phyloP scores from a whole-genome alignment of 2,329 filamentous ascomycete genomes.

The Colletotrichum lini region DNA sequence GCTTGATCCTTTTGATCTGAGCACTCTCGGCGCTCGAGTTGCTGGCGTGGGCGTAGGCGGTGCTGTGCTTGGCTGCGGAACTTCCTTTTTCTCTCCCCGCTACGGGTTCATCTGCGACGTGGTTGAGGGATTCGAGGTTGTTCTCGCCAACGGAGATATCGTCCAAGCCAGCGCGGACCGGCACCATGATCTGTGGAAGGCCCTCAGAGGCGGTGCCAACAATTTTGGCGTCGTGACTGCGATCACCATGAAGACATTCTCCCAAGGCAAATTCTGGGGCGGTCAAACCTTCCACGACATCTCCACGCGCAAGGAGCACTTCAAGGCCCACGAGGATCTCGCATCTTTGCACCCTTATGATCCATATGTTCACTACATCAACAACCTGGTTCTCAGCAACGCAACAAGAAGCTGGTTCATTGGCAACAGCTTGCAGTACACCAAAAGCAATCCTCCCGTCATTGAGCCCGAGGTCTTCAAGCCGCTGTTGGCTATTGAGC shows the following conservation, averaged over 20 bases:
- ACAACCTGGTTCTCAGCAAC: slow-evolving; percentile 28
- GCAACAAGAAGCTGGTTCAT: slow-evolving; percentile 23
- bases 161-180: slow-evolving; percentile 53
- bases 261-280: slow-evolving; percentile 26
- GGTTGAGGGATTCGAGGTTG: slow-evolving; percentile 42
- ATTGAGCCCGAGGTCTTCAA: slow-evolving; percentile 3
- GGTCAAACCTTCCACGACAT: slow-evolving; percentile 30
- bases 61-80: slow-evolving; percentile 27
- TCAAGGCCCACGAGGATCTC: slow-evolving; percentile 15
- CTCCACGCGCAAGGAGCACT: slow-evolving; percentile 15
- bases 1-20: slow-evolving; percentile 52
- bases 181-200: slow-evolving; percentile 59
- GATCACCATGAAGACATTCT: slow-evolving; percentile 6
- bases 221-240: slow-evolving; percentile 58
- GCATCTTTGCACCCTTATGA: slow-evolving; percentile 17
- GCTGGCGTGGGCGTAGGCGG: slow-evolving; percentile 58
- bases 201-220: slow-evolving; percentile 60
- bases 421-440: slow-evolving; percentile 30
- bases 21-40: slow-evolving; percentile 57
- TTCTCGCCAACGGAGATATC: slow-evolving; percentile 58
- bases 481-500: background rate
- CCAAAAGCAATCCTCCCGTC: slow-evolving; percentile 13
- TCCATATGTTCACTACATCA: slow-evolving; percentile 28
- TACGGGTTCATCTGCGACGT: slow-evolving; percentile 31
- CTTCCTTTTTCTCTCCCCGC: slow-evolving; percentile 29